Evolutionary conservation across 2,329 filamentous ascomycete species (phyloP).

Genomic region (Neofusicoccum ribis): DNA sequence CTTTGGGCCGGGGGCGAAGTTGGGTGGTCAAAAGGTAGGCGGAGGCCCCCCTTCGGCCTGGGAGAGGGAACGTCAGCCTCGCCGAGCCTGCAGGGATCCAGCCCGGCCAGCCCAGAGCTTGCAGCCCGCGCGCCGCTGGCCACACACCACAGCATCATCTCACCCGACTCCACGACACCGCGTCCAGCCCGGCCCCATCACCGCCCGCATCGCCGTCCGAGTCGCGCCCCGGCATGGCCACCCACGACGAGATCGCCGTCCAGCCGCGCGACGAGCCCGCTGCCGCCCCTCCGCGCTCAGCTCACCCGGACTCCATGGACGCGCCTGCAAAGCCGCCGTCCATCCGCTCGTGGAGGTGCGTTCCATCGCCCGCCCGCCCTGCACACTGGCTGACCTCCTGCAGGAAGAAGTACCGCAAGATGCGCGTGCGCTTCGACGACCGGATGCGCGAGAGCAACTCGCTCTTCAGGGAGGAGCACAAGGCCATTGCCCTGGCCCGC

Average conservation of each 20-base stretch:
- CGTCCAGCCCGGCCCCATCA: not conserved
- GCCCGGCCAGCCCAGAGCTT: not conserved
- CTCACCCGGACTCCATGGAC: slow-evolving; percentile 4
- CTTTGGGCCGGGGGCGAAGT: not conserved
- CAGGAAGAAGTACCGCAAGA: slow-evolving; percentile 90
- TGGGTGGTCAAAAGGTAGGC: not conserved
- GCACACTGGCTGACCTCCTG: not conserved
- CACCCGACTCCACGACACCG: not conserved
- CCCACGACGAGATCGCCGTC: slow-evolving; percentile 5
- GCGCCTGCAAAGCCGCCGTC: slow-evolving; percentile 3
- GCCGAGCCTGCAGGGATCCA: slow-evolving; percentile 12
- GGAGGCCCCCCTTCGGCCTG: slow-evolving; percentile 2
- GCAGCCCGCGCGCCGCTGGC: not conserved
- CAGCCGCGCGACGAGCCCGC: slow-evolving; percentile 3
- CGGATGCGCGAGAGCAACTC: slow-evolving; percentile 79
- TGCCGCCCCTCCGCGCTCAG: not conserved
- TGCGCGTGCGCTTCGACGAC: slow-evolving; percentile 75
- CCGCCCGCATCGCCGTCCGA: not conserved
- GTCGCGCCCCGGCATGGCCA: not conserved
- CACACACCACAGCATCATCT: not conserved
- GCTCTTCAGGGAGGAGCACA: slow-evolving; percentile 77
- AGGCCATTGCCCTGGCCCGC: slow-evolving; percentile 76
- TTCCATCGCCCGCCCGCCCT: not conserved
- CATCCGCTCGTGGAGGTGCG: slow-evolving; percentile 19
- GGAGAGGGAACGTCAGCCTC: slow-evolving; percentile 6